A percentile compares a stretch with the other conserved stretches of the same genome.
Conservation (phyloP, 768 basidiomycete genomes). For the Suillus fuscotomentosus region DNA sequence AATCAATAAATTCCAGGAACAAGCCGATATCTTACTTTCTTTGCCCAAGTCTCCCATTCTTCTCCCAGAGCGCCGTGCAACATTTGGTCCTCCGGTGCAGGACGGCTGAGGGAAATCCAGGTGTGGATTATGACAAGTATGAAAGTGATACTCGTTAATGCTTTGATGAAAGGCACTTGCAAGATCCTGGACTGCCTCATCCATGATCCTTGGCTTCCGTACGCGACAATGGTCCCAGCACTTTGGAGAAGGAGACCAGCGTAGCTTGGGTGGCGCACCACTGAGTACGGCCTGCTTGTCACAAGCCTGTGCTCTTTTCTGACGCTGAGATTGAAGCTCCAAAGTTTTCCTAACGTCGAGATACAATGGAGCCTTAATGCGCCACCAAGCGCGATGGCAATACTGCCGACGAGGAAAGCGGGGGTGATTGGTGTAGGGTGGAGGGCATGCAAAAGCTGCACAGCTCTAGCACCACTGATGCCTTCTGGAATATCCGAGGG, state of each 20-base stretch:
- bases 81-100: constrained; percentile 28
- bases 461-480: not conserved
- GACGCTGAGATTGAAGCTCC: constrained; percentile 28
- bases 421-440: constrained; percentile 6
- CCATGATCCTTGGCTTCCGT: constrained; percentile 13
- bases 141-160: not conserved
- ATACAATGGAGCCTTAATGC: constrained; percentile 25
- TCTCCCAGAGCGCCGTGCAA: constrained; percentile 28
- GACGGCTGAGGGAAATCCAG: not conserved
- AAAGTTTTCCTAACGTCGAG: constrained; percentile 20
- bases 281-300: constrained; percentile 26
- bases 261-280: constrained; percentile 31
- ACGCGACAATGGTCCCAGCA: constrained; percentile 1
- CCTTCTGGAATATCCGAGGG: not conserved
- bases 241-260: constrained; percentile 14
- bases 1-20: constrained; percentile 31
- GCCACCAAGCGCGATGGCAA: constrained; percentile 17
- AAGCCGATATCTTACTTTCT: constrained; percentile 26
- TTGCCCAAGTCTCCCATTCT: constrained; percentile 34
- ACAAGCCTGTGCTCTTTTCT: constrained; percentile 24
- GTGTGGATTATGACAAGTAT: not conserved
- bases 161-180: not conserved
- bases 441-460: not conserved
- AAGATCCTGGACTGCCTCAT: constrained; percentile 10
- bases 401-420: constrained; percentile 12